These are phyloP conservation scores for Boletus insuetus DNA, from an alignment of 768 basidiomycete species.

Conservation along the genomic window DNA sequence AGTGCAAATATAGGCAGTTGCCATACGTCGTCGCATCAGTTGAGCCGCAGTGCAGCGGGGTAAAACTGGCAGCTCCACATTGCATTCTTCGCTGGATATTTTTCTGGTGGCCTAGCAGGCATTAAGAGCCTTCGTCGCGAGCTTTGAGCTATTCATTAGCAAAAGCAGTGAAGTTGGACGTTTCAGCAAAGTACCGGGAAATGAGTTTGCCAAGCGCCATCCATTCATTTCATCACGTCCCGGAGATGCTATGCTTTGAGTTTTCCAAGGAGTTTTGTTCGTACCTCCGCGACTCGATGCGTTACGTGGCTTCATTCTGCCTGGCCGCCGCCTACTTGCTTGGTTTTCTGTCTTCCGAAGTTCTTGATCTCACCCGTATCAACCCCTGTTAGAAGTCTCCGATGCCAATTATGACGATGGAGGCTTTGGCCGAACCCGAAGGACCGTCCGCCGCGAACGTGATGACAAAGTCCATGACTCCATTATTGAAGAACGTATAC, in stretches of 20 bases:
- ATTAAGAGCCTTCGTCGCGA: constrained; percentile 38
- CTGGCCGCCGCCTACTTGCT: constrained; percentile 40
- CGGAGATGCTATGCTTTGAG: constrained; percentile 27
- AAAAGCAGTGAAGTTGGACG: constrained; percentile 41
- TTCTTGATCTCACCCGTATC: constrained; percentile 39
- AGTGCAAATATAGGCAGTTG: constrained; percentile 43
- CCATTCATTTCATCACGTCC: constrained; percentile 15
- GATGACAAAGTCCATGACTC: constrained; percentile 90
- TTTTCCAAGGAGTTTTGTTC: constrained; percentile 21
- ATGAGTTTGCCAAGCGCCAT: constrained; percentile 27
- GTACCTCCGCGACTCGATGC: constrained; percentile 33
- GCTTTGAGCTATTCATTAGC: constrained; percentile 50
- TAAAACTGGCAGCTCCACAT: constrained; percentile 38
- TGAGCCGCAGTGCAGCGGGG: constrained; percentile 50
- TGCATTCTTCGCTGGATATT: constrained; percentile 22
- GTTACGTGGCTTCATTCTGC: constrained; percentile 47
- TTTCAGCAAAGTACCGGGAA: constrained; percentile 26
- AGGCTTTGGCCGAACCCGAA: constrained; percentile 44
- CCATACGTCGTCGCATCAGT: constrained; percentile 31
- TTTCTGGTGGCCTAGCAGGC: constrained; percentile 24
- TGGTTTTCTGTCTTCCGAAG: constrained; percentile 46
- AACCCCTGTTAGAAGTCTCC: constrained; percentile 60
- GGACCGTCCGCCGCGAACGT: constrained; percentile 65
- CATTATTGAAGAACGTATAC: constrained; percentile 91
- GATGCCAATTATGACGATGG: constrained; percentile 57